Evolutionary conservation across 495 filamentous ascomycete species (phyloP), one percentile per base, ranked within the genome.

Genomic region (Penicillium argentinense): DNA sequence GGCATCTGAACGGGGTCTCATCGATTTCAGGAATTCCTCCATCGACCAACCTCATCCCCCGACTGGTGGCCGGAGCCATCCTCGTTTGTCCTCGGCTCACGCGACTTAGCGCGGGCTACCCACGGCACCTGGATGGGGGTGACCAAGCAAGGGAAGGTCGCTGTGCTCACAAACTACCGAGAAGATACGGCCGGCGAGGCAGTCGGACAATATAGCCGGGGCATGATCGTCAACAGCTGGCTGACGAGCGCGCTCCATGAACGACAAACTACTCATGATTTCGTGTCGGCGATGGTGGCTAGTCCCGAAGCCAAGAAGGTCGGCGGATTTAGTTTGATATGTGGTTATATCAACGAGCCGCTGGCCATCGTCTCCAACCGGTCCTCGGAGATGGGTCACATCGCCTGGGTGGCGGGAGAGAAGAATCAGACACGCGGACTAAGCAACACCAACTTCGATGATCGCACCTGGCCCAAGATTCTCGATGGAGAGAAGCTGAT

Each of bases 41-140:
- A 82, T 36, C 89, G 93, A 16, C 91, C 93, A 39, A 99, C 93
- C 12, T 84, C 84, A 37, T 74, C 79, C 18, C 88, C 86, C 46
- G 75, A 85, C 53, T 97, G 87, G 86, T 99, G 93, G 93, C 79
- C 73, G 24, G 40, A 66, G 16, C 83, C 84, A 33, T 54, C 82
- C 56, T 51, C 62, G 16, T 62, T 86, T 52, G 73, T 89, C 51
- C 79, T 88, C 18, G 84, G 79, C 19, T 85, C 84, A 30, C 79
- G 83, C 43, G 86, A 89, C 59, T 74, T 89, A 9, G 78, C 84
- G 11, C 77, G 85, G 13, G 52, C 75, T 11, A 80, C 75, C 17
- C 80, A 82, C 40, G 93, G 93, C 18, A 97, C 95, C 33, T 99
- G 95, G 93, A 82, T 97, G 44, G 93, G 91, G 22, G 78, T 99